Evolutionary conservation across 23 red algal genomes (phyloP).

Genomic region (Pyropia haitanensis): DNA sequence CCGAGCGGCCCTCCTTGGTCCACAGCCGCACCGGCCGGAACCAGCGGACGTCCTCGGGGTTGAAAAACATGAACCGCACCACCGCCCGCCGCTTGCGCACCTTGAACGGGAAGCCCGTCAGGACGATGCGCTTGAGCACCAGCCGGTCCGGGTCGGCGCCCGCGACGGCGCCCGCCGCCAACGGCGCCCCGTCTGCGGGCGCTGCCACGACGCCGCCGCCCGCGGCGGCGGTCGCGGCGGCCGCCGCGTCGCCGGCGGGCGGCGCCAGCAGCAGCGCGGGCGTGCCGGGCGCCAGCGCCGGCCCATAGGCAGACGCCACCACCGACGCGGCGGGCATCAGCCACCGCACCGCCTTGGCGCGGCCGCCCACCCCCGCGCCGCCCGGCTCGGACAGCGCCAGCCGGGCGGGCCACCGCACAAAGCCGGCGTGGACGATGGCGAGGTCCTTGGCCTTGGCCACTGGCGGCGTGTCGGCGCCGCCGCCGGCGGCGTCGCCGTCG

Average conservation of each 20-base stretch:
- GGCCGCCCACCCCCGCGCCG: constrained; percentile 37
- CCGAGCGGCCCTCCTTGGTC: constrained; percentile 79
- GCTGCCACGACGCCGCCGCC: constrained; percentile 51
- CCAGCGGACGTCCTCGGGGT: constrained; percentile 89
- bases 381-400: constrained; percentile 67
- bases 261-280: constrained; percentile 47
- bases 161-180: constrained; percentile 61
- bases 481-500: constrained; percentile 10
- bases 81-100: constrained; percentile 63
- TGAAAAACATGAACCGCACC: constrained; percentile 91
- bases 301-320: constrained; percentile 82
- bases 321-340: constrained; percentile 39
- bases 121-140: constrained; percentile 86
- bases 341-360: constrained; percentile 72
- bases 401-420: constrained; percentile 60
- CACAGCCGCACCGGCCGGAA: constrained; percentile 78
- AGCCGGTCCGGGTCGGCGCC: constrained; percentile 79
- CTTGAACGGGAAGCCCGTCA: constrained; percentile 84
- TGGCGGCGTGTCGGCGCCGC: background rate
- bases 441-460: constrained; percentile 33
- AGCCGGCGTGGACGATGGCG: constrained; percentile 65
- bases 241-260: constrained; percentile 9
- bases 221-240: constrained; percentile 53
- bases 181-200: constrained; percentile 13
- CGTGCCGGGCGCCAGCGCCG: constrained; percentile 9